Evolutionary conservation across 2,329 filamentous ascomycete species (phyloP).

Genomic region (Juglanconis oblonga): DNA sequence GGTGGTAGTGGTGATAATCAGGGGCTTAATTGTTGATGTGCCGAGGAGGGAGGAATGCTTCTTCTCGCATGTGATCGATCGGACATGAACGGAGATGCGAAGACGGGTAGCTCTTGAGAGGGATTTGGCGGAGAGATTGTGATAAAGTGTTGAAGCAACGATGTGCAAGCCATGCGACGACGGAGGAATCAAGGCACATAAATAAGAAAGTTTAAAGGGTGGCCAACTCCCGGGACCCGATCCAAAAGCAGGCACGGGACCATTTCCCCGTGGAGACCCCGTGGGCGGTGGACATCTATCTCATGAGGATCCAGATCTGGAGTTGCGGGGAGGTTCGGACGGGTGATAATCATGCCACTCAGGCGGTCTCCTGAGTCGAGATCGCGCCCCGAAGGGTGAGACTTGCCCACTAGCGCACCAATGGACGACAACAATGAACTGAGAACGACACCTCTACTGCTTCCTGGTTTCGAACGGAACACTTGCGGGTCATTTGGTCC

Average conservation of each 20-base stretch:
- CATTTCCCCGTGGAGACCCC: conserved; percentile 1
- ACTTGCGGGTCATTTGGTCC: too few species aligned
- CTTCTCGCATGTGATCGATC: not conserved
- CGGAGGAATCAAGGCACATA: not conserved
- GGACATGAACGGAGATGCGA: too few species aligned
- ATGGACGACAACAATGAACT: not conserved
- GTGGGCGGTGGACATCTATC: conserved; percentile 1
- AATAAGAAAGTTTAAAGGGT: not conserved
- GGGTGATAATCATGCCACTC: conserved; percentile 17
- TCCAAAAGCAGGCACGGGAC: conserved; percentile 3
- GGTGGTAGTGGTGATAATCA: not conserved
- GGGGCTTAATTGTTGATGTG: not conserved
- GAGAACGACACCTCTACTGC: too few species aligned
- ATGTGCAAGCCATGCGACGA: too few species aligned
- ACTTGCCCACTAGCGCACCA: not conserved
- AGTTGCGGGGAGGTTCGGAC: not conserved
- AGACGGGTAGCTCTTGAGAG: not conserved
- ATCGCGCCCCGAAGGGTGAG: not conserved
- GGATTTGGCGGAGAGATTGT: not conserved
- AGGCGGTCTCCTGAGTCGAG: conserved; percentile 6
- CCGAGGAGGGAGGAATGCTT: not conserved
- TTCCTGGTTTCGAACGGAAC: too few species aligned
- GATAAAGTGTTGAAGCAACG: too few species aligned
- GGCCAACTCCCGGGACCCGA: not conserved
- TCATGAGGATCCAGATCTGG: conserved; percentile 1